Conservation (phyloP, 495 filamentous ascomycete genomes). For the Tuber brumale region DNA sequence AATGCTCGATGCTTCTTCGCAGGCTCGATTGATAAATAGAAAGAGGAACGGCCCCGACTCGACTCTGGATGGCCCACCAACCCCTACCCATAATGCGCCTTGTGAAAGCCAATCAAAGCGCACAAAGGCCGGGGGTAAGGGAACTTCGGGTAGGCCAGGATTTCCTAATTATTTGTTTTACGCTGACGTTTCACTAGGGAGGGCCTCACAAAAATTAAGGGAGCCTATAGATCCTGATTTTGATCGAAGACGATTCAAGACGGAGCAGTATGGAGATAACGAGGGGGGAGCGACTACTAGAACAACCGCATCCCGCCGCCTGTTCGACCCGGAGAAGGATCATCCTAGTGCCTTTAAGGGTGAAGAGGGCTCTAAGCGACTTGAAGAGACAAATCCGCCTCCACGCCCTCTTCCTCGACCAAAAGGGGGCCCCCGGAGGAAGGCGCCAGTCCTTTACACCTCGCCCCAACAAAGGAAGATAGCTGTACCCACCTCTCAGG, state of each 20-base stretch:
- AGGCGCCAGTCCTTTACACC: constrained; percentile 1
- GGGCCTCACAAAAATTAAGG: background rate
- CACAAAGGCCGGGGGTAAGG: background rate
- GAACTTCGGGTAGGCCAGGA: background rate
- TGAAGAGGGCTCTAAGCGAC: constrained; percentile 26
- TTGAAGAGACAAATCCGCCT: constrained; percentile 12
- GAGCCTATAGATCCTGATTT: constrained; percentile 24
- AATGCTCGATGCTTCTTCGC: constrained; percentile 17
- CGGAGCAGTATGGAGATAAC: constrained; percentile 23
- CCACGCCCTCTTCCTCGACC: constrained; percentile 8
- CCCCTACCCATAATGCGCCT: background rate
- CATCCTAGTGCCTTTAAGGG: constrained; percentile 19
- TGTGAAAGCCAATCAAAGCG: background rate
- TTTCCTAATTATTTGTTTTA: background rate
- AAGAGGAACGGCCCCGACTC: constrained; percentile 29
- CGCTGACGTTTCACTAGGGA: background rate
- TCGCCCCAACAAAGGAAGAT: background rate
- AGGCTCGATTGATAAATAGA: constrained; percentile 23
- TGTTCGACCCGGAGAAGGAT: constrained; percentile 30
- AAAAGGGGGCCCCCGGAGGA: constrained; percentile 7
- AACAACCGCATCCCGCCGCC: constrained; percentile 17
- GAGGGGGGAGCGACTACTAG: constrained; percentile 13
- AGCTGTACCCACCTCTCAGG: background rate
- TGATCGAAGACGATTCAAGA: constrained; percentile 28
- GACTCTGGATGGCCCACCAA: background rate